phyloP scores from a whole-genome alignment of 192 early-diverging fungal species.

The Umbelopsis sp. region DNA sequence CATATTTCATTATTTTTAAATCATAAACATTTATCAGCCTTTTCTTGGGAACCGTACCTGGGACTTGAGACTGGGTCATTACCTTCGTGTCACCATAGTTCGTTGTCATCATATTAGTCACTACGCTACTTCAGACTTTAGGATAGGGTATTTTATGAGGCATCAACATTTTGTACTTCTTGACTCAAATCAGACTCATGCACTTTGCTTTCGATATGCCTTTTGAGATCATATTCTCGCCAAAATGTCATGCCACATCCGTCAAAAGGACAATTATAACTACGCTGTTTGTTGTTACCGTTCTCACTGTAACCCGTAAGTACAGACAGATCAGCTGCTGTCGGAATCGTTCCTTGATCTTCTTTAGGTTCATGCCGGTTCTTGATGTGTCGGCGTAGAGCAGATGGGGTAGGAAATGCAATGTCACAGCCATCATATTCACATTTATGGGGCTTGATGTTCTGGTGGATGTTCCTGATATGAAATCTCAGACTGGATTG shows the following conservation, averaged over 20 bases:
- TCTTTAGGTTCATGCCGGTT: neutral
- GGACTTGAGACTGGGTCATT: neutral
- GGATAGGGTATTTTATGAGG: neutral
- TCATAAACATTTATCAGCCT: too few relatives aligned
- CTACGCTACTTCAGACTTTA: neutral
- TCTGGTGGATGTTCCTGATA: neutral
- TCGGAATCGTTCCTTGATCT: neutral
- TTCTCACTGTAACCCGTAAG: slow-evolving; percentile 17
- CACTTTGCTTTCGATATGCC: slow-evolving; percentile 20
- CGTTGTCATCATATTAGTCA: neutral
- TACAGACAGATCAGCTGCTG: neutral
- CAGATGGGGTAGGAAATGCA: slow-evolving; percentile 31
- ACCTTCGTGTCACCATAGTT: neutral
- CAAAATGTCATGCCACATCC: slow-evolving; percentile 17
- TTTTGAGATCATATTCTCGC: slow-evolving; percentile 17
- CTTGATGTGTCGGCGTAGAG: slow-evolving; percentile 12
- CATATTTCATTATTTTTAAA: neutral
- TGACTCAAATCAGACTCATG: slow-evolving; percentile 4
- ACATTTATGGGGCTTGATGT: slow-evolving; percentile 24
- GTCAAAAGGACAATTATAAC: slow-evolving; percentile 21
- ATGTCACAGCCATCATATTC: slow-evolving; percentile 29
- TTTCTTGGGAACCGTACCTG: neutral
- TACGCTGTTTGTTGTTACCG: slow-evolving; percentile 1
- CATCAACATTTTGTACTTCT: neutral
- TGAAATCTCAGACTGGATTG: neutral